A percentile compares a stretch with the other conserved stretches of the same genome.
These are phyloP conservation scores for Solanum appendiculatum DNA, from an alignment of 257 asterid genomes.

Conservation along the genomic window DNA sequence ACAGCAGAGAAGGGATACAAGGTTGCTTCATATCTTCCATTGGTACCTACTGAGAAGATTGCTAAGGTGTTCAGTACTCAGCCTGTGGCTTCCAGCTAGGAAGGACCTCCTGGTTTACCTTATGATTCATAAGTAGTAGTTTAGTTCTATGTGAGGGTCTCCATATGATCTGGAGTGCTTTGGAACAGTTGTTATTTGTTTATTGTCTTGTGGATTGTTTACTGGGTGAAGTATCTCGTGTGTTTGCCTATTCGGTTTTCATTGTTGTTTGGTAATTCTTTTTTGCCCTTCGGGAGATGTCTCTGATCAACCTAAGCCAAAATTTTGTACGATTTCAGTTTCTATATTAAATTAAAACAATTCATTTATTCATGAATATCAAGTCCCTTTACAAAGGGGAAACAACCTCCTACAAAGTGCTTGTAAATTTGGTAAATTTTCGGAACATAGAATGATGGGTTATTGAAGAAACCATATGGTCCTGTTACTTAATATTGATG, in stretches of 20 bases:
- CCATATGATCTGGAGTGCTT: background rate
- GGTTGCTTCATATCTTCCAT: constrained; percentile 63
- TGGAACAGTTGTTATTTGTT: background rate
- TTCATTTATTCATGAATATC: background rate
- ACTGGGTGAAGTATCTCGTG: background rate
- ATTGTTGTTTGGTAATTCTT: background rate
- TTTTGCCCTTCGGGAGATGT: background rate
- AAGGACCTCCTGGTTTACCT: background rate
- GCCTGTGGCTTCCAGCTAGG: constrained; percentile 7
- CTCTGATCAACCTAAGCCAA: background rate
- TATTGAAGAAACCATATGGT: background rate
- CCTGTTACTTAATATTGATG: background rate
- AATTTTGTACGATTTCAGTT: background rate
- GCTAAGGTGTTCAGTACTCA: constrained; percentile 35
- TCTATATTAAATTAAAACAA: background rate
- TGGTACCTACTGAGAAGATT: constrained; percentile 71
- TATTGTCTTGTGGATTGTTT: background rate
- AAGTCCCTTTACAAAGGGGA: background rate
- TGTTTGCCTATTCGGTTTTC: background rate
- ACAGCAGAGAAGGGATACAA: constrained; percentile 66
- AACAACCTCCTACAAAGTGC: background rate
- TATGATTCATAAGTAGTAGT: background rate
- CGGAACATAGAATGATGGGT: background rate
- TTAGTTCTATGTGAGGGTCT: background rate
- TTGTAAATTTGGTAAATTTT: background rate